Base-by-base conservation (phyloP, 2,329 filamentous ascomycete genomes). In the Colletotrichum siamense region DNA sequence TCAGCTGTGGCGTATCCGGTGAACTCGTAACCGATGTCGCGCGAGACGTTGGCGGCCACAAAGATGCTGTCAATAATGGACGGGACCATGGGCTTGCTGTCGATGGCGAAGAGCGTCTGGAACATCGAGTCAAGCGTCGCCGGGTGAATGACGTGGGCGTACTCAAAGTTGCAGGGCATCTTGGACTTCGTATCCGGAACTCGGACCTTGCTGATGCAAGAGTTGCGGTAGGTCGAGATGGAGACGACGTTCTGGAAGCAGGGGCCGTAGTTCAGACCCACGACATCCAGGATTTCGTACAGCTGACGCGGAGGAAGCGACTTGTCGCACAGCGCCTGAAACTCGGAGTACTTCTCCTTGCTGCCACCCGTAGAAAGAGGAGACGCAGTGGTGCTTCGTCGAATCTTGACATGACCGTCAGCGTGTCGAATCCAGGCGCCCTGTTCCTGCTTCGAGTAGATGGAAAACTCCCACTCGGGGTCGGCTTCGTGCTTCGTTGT, bases 111-210 rank as follows among this genome's bases (percentile, higher is more conserved):
- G 1, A 89, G 83, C 1, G 86, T 86, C 71, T 92, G 91, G 28
- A 92, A 87, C 81, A 92, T 87, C 4, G 88, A 83, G 78, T 92
- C 91, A 15, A 92, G 83, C 0, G 90, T 91, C 6, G 89, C 87
- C 0, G 91, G 91, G 77, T 92, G 91, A n/a, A 92, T 86, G 6
- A 91, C 73, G 77, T 91, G 89, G 5, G 87, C 84, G 75, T 87
- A 91, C 79, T 92, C 90, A 69, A 88, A 91, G 16, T 86, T 82
- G 52, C 84, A 84, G 0, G 90, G 90, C 90, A 92, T 92, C 61
- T 83, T 85, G 4, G 86, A 83, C 77, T 82, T 87, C 3, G 89
- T 92, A 77, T 91, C 86, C 0, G 89, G 88, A 6, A 90, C 83
- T 9, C 81, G 80, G 6, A 91, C 80, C 4, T 81, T 83, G 68